A percentile compares a stretch with the other conserved stretches of the same genome.
phyloP scores from a whole-genome alignment of 164 flowering plant genomes.

The Chimonanthus praecox region DNA sequence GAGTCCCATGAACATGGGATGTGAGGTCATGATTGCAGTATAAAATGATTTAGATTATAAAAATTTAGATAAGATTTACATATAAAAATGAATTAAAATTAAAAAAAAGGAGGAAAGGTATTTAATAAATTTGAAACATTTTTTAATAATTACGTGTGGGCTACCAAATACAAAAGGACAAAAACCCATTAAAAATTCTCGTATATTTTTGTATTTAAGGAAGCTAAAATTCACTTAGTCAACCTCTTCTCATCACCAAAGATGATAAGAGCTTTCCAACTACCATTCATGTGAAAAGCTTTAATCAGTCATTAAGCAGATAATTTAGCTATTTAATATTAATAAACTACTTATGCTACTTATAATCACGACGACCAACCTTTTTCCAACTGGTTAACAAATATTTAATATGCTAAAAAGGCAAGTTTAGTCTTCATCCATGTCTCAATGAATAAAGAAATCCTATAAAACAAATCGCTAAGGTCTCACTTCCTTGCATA shows the following conservation, averaged over 20 bases:
- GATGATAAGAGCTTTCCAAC: not conserved
- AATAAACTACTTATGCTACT: not conserved
- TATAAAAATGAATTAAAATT: too few relatives aligned
- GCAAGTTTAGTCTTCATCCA: not conserved
- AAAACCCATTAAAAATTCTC: too few relatives aligned
- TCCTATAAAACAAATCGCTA: too few relatives aligned
- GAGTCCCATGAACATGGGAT: too few relatives aligned
- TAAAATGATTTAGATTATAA: too few relatives aligned
- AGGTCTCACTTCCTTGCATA: too few relatives aligned
- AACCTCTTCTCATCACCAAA: not conserved
- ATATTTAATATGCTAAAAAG: not conserved
- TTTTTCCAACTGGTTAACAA: not conserved
- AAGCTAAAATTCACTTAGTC: not conserved
- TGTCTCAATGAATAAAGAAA: not conserved
- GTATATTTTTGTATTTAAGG: not conserved
- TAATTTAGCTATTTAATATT: not conserved
- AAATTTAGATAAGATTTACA: too few relatives aligned
- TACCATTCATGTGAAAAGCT: not conserved
- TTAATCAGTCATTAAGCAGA: not conserved
- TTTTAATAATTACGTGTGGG: too few relatives aligned
- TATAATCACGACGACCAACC: not conserved
- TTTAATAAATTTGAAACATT: too few relatives aligned
- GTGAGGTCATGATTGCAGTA: too few relatives aligned
- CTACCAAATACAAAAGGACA: too few relatives aligned
- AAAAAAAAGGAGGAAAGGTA: too few relatives aligned